Conservation (phyloP, 768 basidiomycete genomes). For the Boletus coccyginus region DNA sequence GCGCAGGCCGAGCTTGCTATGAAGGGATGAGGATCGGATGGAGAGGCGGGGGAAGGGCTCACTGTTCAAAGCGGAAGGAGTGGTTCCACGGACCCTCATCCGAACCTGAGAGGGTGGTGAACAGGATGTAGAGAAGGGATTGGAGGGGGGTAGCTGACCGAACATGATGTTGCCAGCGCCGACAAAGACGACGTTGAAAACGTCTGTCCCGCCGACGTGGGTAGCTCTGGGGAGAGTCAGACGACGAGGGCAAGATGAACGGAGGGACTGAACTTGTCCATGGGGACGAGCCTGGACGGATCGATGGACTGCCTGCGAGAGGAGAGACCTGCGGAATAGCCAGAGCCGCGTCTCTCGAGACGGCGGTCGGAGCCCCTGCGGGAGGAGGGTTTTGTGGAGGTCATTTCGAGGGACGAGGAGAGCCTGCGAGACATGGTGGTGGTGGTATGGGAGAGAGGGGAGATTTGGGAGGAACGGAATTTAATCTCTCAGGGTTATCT, state of each 20-base stretch:
- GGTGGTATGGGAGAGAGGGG: constrained; percentile 9
- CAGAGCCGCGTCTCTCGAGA: constrained; percentile 48
- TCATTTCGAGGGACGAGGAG: constrained; percentile 32
- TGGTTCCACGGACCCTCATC: constrained; percentile 93
- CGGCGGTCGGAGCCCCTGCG: constrained; percentile 48
- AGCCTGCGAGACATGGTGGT: constrained; percentile 27
- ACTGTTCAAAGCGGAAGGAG: constrained; percentile 90
- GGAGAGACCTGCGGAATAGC: constrained; percentile 39
- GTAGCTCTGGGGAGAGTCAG: constrained; percentile 37
- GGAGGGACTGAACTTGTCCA: constrained; percentile 62
- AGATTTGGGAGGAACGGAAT: not conserved
- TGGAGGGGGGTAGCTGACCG: constrained; percentile 43
- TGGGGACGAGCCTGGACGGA: constrained; percentile 69
- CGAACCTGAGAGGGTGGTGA: constrained; percentile 51
- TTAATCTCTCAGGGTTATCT: constrained; percentile 14
- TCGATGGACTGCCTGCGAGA: constrained; percentile 76
- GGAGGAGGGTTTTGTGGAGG: constrained; percentile 30
- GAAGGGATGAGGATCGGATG: constrained; percentile 8
- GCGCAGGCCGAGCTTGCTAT: constrained; percentile 89
- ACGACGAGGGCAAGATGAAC: not conserved
- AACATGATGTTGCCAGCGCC: constrained; percentile 99
- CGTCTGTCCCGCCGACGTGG: constrained; percentile 57
- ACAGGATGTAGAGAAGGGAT: not conserved
- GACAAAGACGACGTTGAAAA: constrained; percentile 93
- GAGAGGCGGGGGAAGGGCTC: constrained; percentile 23